Base-by-base conservation (phyloP, 768 basidiomycete genomes). In the Pisolithus microcarpus region DNA sequence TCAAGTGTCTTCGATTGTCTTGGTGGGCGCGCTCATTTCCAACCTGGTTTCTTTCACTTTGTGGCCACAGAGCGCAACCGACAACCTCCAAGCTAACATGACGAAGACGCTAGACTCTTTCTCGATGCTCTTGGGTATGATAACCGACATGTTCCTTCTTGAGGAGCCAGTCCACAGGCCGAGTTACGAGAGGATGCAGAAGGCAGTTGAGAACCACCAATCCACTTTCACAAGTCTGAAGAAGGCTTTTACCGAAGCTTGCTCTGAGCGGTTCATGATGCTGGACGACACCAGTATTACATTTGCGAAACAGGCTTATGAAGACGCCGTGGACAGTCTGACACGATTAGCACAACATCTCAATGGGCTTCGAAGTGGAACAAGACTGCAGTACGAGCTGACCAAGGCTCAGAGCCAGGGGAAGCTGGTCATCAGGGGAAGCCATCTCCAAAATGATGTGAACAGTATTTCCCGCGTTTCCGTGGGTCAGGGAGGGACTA, bases 331-430 rank as follows among this genome's bases (percentile, higher is more conserved):
- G 10, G 84, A 83, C 52, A 85, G 85, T 59, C 73, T 99, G 59
- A 94, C 88, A 52, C 74, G 92, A 16, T 78, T 99, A 5, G 96
- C 91, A 1, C 95, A 99, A 62, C 94, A 98, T 70, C 69, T 99
- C 37, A 93, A 86, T 50, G 93, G 95, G 23, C 71, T 98, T 52
- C 71, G 95, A 43, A 84, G 87, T 51, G 88, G 92, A 1, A 91
- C 86, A 7, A 77, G 80, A 31, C 66, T 98, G 34, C 93, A 97
- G 62, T 82, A 85, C 54, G 89, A 94, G 45, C 66, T 97, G 26
- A 79, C 86, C 13, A 78, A 78, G 57, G 86, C 87, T 1, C 67
- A 74, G 40, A 55, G 69, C 5, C 72, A 75, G 3, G 75, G 72
- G n/a, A 77, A 69, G 50, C 45, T 76, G n/a, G 57, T 68, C 11